A percentile compares a stretch with the other conserved stretches of the same genome.
phyloP scores from a whole-genome alignment of 768 basidiomycete species.

The Tricholoma terreum region DNA sequence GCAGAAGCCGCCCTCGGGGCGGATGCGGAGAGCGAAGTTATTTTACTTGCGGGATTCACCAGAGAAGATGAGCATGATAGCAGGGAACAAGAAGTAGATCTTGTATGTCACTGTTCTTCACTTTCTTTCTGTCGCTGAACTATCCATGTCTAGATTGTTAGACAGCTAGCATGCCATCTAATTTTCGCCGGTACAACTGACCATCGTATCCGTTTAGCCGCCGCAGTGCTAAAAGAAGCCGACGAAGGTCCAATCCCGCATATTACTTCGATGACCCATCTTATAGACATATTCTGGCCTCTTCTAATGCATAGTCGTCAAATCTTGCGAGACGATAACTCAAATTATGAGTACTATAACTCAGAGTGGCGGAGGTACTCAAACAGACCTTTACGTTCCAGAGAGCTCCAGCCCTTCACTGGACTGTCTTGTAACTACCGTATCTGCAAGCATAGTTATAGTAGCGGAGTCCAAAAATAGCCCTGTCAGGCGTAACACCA shows the following conservation, averaged over 20 bases:
- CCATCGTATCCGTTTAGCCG: background rate
- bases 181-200: background rate
- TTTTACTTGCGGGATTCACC: conserved; percentile 82
- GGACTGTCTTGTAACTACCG: background rate
- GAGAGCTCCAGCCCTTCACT: background rate
- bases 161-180: background rate
- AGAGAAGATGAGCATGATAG: conserved; percentile 79
- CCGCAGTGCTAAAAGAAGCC: background rate
- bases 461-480: conserved; percentile 1
- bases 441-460: background rate
- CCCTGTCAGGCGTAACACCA: background rate
- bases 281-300: too few relatives aligned
- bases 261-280: background rate
- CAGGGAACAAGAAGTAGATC: conserved; percentile 40
- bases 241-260: background rate
- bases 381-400: too few relatives aligned
- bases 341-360: too few relatives aligned
- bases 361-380: too few relatives aligned
- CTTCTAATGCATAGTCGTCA: too few relatives aligned
- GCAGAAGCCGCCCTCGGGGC: conserved; percentile 55
- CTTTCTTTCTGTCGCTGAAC: background rate
- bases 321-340: too few relatives aligned
- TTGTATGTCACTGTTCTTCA: conserved; percentile 7
- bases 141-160: background rate
- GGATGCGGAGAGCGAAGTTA: conserved; percentile 75